Evolutionary conservation across 2,329 filamentous ascomycete species (phyloP), one percentile per base, ranked within the genome.

Genomic region (Colletotrichum tofieldiae): DNA sequence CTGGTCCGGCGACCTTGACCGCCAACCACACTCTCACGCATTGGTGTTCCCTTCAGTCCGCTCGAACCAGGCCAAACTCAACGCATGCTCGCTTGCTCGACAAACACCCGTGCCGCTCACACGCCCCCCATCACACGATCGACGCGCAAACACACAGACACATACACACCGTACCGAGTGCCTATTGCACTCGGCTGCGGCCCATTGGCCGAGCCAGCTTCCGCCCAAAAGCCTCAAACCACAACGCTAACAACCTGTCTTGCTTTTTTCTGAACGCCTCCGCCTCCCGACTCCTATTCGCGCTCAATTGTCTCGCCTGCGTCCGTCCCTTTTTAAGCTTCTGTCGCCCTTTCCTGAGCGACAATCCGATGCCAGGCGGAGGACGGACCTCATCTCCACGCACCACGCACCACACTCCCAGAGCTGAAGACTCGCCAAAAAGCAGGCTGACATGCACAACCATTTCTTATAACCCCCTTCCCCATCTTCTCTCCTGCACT

Each of bases 271-370:
- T 20, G 45, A 69, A 59, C 65, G 59, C 67, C 52, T 59, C 65
- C 69, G 65, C 54, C 45, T 45, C 45, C 52, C 59, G 65, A 54
- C 59, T 56, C 69, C 65, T 72, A 69, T 65, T 72, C 65, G 69
- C 49, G 54, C 52, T 69, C 65, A 45, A 64, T 59, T 72, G 65
- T 72, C 69, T 72, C 60, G 69, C 69, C 47, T 72, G 65, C 65
- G 65, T 64, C 69, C 59, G 69, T 72, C 65, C 65, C 69, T 69
- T 65, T 67, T 72, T 69, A 72, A 72, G 59, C 69, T 72, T 72
- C 69, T 72, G 69, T 72, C 69, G 69, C 69, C 69, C 69, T 72
- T 72, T 69, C 52, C 59, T 72, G 69, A 72, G 54, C 65, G 54
- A 29, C 23, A 65, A 72, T 54, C 59, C 39, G 59, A 72, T 69